These are phyloP conservation scores for Penicillium digitatum DNA, from an alignment of 2,329 filamentous ascomycete species.

Conservation along the genomic window DNA sequence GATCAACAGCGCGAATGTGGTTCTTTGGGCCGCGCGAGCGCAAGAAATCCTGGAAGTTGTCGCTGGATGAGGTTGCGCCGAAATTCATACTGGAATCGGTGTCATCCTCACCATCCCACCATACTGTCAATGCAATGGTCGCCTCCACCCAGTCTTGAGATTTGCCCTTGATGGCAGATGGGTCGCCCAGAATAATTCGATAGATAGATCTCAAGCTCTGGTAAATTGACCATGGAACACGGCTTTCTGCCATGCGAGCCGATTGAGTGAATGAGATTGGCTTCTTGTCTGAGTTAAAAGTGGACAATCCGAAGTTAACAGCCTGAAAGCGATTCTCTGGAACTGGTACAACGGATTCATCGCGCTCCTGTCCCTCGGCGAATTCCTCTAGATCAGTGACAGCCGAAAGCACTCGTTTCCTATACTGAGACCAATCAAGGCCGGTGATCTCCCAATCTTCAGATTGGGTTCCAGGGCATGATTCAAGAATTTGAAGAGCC, in stretches of 20 bases:
- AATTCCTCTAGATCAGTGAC: constrained; percentile 70
- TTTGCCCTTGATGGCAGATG: constrained; percentile 68
- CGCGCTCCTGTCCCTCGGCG: constrained; percentile 66
- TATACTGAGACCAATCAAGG: constrained; percentile 78
- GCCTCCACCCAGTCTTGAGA: constrained; percentile 93
- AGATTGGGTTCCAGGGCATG: constrained; percentile 63
- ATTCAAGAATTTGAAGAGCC: constrained; percentile 65
- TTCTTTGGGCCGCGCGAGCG: constrained; percentile 33
- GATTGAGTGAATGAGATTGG: constrained; percentile 62
- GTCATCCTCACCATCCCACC: constrained; percentile 83
- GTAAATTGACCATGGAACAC: constrained; percentile 86
- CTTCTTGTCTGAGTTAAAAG: constrained; percentile 41
- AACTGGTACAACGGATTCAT: constrained; percentile 39
- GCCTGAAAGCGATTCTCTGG: constrained; percentile 46
- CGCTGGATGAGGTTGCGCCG: constrained; percentile 21
- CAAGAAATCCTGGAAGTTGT: constrained; percentile 19
- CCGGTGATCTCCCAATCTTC: constrained; percentile 77
- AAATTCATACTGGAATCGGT: constrained; percentile 37
- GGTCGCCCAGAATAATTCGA: constrained; percentile 71
- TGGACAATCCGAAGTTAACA: constrained; percentile 45
- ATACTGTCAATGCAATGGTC: constrained; percentile 73
- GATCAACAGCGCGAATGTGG: constrained; percentile 44
- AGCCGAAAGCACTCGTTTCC: constrained; percentile 66
- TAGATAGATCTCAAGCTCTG: constrained; percentile 79
- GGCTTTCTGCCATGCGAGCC: constrained; percentile 72